Base-by-base conservation (phyloP, 2,329 filamentous ascomycete species). In the Malbranchea zuffiana region DNA sequence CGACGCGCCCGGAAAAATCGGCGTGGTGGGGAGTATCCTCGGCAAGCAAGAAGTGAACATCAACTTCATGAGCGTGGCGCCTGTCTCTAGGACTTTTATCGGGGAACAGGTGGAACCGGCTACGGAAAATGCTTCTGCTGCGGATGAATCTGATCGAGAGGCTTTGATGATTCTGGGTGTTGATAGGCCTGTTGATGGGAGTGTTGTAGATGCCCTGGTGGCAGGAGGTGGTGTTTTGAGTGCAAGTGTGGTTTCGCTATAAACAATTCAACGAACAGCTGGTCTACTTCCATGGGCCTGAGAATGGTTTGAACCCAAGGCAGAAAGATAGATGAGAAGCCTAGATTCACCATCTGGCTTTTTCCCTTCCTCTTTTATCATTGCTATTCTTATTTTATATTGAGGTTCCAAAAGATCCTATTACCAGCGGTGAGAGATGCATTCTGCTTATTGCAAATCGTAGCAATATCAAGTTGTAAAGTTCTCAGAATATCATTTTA, bases 111-210 rank as follows among this genome's bases (percentile, higher is more conserved):
- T 17, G 3, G 23, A 33, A 20, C 17, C 21, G 6, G 16, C 34
- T 16, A 29, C 32, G 6, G 23, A 24, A 21, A 47, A 42, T 20
- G 40, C 52, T 18, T 60, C 56, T 18, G 62, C 57, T 15, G 49
- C 46, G 21, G 47, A 47, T 17, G 54, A 51, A 15, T 47, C 40
- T 27, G 54, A 60, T 32, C 74, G 77, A 28, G 83, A 88, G 60
- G 82, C 83, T 6, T 59, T 88, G 47, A 88, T 88, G 82, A 87
- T 88, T 48, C 48, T 88, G 34, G 80, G 82, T 1, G 75, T 88
- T 6, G 77, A 81, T 50, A 72, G 74, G 2, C 66, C 69, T 3
- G 75, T 86, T 12, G 70, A 68, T 0, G 68, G 69, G 37, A 68
- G 74, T 39, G 67, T 74, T 10, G 59, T 66, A 20, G 59, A 63